Evolutionary conservation across 352 stramenopile genomes (phyloP).

Genomic region (Phytophthora sp.): DNA sequence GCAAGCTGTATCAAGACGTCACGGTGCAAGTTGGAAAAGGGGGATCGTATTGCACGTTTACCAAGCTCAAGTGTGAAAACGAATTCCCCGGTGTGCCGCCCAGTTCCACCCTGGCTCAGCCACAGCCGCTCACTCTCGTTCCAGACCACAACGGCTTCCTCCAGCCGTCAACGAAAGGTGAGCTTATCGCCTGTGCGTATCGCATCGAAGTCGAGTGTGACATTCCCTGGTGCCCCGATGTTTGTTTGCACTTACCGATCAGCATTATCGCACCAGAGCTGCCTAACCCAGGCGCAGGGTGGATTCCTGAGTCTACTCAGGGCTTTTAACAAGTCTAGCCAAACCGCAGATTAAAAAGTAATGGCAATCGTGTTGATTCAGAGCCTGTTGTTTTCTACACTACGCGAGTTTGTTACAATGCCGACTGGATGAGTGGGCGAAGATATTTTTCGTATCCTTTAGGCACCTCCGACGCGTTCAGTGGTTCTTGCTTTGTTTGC

Average conservation of each 20-base stretch:
- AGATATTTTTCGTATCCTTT: constrained; percentile 52
- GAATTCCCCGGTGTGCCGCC: constrained; percentile 58
- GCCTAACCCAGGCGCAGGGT: constrained; percentile 22
- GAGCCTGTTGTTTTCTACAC: background rate
- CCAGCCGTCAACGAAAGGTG: constrained; percentile 53
- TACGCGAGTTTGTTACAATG: constrained; percentile 13
- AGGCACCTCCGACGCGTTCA: constrained; percentile 48
- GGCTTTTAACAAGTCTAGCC: constrained; percentile 9
- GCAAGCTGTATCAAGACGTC: constrained; percentile 61
- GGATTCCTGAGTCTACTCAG: constrained; percentile 28
- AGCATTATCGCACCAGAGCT: constrained; percentile 53
- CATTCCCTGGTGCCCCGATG: constrained; percentile 69
- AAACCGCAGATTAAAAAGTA: background rate
- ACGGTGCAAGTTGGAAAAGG: constrained; percentile 40
- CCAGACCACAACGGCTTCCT: constrained; percentile 35
- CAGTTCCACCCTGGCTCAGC: constrained; percentile 42
- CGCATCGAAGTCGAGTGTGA: constrained; percentile 71
- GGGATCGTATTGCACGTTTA: constrained; percentile 43
- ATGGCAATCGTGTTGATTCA: background rate
- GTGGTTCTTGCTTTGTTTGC: constrained; percentile 40
- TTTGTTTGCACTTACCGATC: constrained; percentile 60
- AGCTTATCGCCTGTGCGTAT: constrained; percentile 61
- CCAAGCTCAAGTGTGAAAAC: constrained; percentile 41
- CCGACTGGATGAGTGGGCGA: constrained; percentile 33
- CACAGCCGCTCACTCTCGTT: constrained; percentile 52